Evolutionary conservation across 2,329 filamentous ascomycete species (phyloP), one percentile per base, ranked within the genome.

Genomic region (Epichloe festucae): DNA sequence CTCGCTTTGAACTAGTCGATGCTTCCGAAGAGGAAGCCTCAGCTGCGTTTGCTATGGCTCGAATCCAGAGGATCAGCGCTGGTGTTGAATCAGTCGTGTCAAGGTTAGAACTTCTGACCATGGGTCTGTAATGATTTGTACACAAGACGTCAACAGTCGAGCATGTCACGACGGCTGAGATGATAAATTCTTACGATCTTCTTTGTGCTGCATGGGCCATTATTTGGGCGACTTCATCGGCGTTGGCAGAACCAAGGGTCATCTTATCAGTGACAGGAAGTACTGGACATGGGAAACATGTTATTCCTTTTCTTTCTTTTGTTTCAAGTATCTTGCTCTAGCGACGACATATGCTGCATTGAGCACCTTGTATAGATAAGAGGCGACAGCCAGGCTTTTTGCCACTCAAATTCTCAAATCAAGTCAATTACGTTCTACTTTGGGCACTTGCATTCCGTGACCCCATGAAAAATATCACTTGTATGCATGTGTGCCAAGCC

Each of bases 1-100:
- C 78, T 14, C 74, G 78, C 47, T 80, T 78, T 59, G 78, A 85
- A 57, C 74, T 89, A n/a, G 70, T 86, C 34, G 76, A 85, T 51
- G 72, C 71, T 27, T 70, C 73, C 1, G 70, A 77, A 53, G 74
- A 77, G 50, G 74, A 75, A 48, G 63, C 63, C 8, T 59, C 64
- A 27, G 71, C 73, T 31, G 63, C 63, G 8, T 56, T 73, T 19
- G 70, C 74, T 40, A 70, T 77, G 65, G 72, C 69, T 47, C 71
- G 74, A 31, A 70, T 79, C 47, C 71, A 76, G 60, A 71, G 71
- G 56, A 70, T 80, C 53, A 70, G 71, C 23, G 69, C 65, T 31
- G 60, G 56, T 53, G 60, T 66, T 31, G 67, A 68, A 44, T 58
- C 65, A 21, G 59, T 69, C 15, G 56, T 66, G 39, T 65, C 67